These are phyloP conservation scores for Cucumis sativus DNA, from an alignment of 306 rosid genomes.

Conservation along the genomic window DNA sequence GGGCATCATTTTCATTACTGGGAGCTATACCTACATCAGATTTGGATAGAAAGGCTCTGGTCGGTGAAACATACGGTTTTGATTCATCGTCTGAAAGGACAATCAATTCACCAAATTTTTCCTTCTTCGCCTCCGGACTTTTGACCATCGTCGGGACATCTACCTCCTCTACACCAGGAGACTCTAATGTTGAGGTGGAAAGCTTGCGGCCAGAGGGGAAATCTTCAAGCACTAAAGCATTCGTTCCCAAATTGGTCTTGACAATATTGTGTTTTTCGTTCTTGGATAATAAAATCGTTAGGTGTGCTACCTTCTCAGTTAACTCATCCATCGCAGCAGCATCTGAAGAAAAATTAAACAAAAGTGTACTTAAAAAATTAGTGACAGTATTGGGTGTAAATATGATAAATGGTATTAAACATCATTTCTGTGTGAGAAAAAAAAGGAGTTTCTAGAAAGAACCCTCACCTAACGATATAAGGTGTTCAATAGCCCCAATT, in stretches of 20 bases:
- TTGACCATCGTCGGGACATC: constrained; percentile 26
- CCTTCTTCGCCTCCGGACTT: constrained; percentile 14
- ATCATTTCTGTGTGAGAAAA: not conserved
- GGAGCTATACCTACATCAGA: constrained; percentile 19
- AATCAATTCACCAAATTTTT: constrained; percentile 22
- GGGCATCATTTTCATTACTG: constrained; percentile 23
- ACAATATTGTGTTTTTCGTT: constrained; percentile 32
- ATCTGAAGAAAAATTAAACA: constrained; percentile 39
- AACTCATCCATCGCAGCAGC: constrained; percentile 46
- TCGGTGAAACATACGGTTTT: constrained; percentile 20
- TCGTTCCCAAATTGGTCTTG: constrained; percentile 19
- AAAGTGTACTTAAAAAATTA: constrained; percentile 6
- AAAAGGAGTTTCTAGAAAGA: not conserved
- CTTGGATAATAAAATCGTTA: constrained; percentile 48
- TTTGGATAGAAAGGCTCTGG: constrained; percentile 23
- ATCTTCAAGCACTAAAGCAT: constrained; percentile 24
- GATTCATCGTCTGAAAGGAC: constrained; percentile 84
- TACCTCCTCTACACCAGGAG: constrained; percentile 25
- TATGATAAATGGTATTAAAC: not conserved
- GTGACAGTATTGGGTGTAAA: constrained; percentile 2
- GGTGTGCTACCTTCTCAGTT: constrained; percentile 50
- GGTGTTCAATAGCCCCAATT: constrained; percentile 52
- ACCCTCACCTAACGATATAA: constrained; percentile 50
- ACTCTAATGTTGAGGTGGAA: constrained; percentile 25
- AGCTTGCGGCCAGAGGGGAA: constrained; percentile 17